phyloP scores from a whole-genome alignment of 2,329 filamentous ascomycete genomes.

The Verticillium tricorpus region DNA sequence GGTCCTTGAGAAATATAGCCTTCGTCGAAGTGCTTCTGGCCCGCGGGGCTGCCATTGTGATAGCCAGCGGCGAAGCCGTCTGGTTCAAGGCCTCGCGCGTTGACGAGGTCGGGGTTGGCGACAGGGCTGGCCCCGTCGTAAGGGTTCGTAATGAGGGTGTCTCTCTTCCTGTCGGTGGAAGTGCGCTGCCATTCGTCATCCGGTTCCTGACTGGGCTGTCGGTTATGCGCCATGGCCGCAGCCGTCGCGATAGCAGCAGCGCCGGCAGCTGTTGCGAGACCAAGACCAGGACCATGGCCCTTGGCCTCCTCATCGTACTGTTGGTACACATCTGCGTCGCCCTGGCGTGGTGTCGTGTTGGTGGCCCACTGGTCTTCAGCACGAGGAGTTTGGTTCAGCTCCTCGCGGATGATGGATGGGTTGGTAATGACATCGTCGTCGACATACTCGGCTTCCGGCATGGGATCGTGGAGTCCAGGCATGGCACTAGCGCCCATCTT shows the following conservation, averaged over 20 bases:
- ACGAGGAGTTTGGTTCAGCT: not conserved
- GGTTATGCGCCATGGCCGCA: slow-evolving; percentile 42
- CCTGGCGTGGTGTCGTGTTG: slow-evolving; percentile 27
- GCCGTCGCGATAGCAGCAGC: slow-evolving; percentile 49
- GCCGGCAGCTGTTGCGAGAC: slow-evolving; percentile 47
- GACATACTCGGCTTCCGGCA: slow-evolving; percentile 71
- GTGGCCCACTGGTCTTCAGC: slow-evolving; percentile 22
- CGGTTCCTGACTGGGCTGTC: slow-evolving; percentile 51
- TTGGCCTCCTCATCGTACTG: slow-evolving; percentile 16
- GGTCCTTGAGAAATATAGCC: slow-evolving; percentile 81
- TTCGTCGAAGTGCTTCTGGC: slow-evolving; percentile 67
- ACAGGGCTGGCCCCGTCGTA: slow-evolving; percentile 63
- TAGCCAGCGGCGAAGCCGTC: slow-evolving; percentile 38
- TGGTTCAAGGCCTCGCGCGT: slow-evolving; percentile 28
- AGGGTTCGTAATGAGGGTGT: slow-evolving; percentile 63
- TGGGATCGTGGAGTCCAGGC: slow-evolving; percentile 63
- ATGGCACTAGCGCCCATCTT: slow-evolving; percentile 66
- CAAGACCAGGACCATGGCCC: slow-evolving; percentile 25
- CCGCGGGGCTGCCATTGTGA: slow-evolving; percentile 52
- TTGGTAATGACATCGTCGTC: slow-evolving; percentile 74
- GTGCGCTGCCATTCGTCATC: slow-evolving; percentile 63
- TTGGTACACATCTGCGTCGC: slow-evolving; percentile 21
- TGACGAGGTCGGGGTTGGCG: slow-evolving; percentile 49
- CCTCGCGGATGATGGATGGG: slow-evolving; percentile 74
- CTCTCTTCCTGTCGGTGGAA: slow-evolving; percentile 59